Percentiles rank a stretch among this genome's conserved stretches.
Conservation (phyloP, 495 filamentous ascomycete genomes). For the Apodospora peruviana region DNA sequence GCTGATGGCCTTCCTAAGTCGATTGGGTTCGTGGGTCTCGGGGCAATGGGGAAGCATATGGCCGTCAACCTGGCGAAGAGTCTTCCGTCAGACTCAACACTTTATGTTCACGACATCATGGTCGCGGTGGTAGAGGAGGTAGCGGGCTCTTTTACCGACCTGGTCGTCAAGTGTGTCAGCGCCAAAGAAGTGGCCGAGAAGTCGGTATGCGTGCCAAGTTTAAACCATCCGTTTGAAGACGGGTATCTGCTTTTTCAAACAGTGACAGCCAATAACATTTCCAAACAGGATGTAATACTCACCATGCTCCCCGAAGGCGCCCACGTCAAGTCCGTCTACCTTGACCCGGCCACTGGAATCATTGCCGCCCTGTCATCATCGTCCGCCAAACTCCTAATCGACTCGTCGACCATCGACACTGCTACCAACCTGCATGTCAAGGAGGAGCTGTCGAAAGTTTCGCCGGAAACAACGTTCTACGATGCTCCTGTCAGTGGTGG, state of each 20-base stretch:
- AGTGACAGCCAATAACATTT: neutral
- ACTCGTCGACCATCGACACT: conserved; percentile 38
- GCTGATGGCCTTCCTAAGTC: too few species aligned
- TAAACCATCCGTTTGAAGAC: too few species aligned
- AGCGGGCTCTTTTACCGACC: conserved; percentile 17
- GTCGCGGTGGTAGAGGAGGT: conserved; percentile 25
- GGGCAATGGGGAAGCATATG: conserved; percentile 42
- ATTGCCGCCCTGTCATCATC: conserved; percentile 9
- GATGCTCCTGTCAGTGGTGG: conserved; percentile 25
- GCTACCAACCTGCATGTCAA: conserved; percentile 21
- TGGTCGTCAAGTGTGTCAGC: conserved; percentile 4
- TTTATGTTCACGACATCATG: conserved; percentile 40
- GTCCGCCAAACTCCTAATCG: conserved; percentile 28
- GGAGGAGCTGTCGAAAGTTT: conserved; percentile 12
- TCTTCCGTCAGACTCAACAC: conserved; percentile 28
- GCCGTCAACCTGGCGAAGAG: conserved; percentile 39
- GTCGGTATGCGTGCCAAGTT: conserved; percentile 3
- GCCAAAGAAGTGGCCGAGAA: conserved; percentile 12
- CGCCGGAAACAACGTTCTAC: conserved; percentile 21
- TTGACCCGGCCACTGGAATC: conserved; percentile 26
- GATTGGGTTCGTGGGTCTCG: conserved; percentile 20
- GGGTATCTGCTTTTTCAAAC: neutral
- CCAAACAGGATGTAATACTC: conserved; percentile 25
- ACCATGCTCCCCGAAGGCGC: conserved; percentile 34
- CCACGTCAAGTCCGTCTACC: conserved; percentile 33